Base-by-base conservation (phyloP, 345 rosid genomes). In the Arabidopsis thaliana region DNA sequence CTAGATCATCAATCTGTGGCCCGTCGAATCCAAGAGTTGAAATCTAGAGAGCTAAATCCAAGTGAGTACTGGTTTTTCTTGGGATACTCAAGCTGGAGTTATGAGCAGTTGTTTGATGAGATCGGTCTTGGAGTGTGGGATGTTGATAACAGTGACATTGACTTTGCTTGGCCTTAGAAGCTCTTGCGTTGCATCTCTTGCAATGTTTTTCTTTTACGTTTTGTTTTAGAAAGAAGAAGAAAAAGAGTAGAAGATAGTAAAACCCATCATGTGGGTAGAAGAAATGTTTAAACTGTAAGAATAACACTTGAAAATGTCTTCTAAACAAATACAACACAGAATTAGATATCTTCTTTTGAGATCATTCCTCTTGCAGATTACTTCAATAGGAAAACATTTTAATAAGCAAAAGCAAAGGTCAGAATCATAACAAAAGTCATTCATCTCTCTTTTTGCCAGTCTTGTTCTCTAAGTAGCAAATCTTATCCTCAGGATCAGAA, bases 1-100 rank as follows among this genome's bases (percentile, higher is more conserved):
- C 84, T 95, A 1, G 92, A 90, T 72, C 96, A 89, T 65, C 36
- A 60, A 3, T 87, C 89, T 0, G 85, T 91, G 4, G 14, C 84
- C 5, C 25, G 59, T 32, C 84, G 73, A 67, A 84, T 90, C 36
- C 75, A 87, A 68, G 85, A 76, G 65, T 49, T 79, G 30, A 68
- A 80, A 48, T 59, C 82, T 4, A 86, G 86, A 73, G 84, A 74
- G 49, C 74, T 73, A 25, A 82, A 84, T 6, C 48, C 86, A 1
- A n/a, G 65, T 4, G 87, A 85, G 37, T 90, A 87, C 74, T 95
- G 97, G 96, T 92, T 95, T 78, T 95, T 95, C 89, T 68, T 92
- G 78, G 99, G 99, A 8, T 85, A 82, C 69, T 81, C 97, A 0
- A 81, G 86, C 74, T 95, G 99, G 99, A 84, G 84, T 45, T 87